Conservation (phyloP, 352 stramenopile genomes). For the Blastocystis sp. region DNA sequence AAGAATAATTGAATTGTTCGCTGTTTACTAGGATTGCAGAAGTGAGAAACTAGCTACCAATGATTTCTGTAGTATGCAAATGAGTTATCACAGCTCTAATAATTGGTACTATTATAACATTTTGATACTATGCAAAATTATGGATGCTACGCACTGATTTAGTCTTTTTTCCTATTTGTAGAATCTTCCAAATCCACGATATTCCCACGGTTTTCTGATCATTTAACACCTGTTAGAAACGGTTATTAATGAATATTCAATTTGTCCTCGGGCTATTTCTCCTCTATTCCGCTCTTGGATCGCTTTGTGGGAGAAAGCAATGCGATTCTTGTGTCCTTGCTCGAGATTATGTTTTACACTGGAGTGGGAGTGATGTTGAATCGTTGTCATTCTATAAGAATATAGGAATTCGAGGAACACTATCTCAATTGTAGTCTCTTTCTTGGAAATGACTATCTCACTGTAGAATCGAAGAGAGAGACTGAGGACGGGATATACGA, state of each 20-base stretch:
- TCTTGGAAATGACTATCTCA: constrained; percentile 8
- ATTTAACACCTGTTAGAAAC: neutral
- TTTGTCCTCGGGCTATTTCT: neutral
- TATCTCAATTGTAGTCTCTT: constrained; percentile 48
- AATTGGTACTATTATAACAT: too few species aligned
- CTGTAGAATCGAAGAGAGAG: neutral
- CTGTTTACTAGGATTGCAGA: too few species aligned
- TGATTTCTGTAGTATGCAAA: too few species aligned
- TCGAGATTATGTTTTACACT: constrained; percentile 7
- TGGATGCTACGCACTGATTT: too few species aligned
- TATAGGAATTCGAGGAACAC: neutral
- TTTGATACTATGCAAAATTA: too few species aligned
- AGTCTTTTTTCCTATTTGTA: too few species aligned
- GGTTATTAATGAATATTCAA: neutral
- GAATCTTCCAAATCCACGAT: neutral
- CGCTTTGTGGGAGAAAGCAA: constrained; percentile 17
- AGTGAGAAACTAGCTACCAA: too few species aligned
- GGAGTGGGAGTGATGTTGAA: neutral
- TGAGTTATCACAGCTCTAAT: too few species aligned
- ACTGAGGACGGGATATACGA: neutral
- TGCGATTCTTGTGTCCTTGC: constrained; percentile 42
- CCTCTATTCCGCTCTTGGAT: neutral
- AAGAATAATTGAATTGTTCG: too few species aligned
- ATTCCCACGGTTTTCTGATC: neutral
- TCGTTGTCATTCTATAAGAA: neutral